A percentile compares a stretch with the other conserved stretches of the same genome.
Conservation (phyloP, 306 rosid species). For the Fagus crenata region DNA sequence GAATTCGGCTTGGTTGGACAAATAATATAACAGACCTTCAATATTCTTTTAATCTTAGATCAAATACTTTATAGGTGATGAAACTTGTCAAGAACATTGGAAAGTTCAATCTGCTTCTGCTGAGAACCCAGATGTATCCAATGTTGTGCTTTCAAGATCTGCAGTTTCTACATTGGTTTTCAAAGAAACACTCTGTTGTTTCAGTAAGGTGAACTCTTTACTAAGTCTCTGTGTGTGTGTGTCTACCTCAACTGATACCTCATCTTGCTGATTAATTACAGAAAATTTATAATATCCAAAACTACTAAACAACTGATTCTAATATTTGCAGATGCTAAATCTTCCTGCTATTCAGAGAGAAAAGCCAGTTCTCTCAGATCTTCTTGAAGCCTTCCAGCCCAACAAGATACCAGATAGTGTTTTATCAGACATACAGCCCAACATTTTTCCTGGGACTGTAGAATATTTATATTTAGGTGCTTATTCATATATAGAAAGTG, state of each 20-base stretch:
- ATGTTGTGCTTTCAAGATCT: conserved; percentile 32
- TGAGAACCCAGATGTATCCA: conserved; percentile 39
- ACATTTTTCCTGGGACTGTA: conserved; percentile 31
- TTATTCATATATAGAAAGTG: conserved; percentile 34
- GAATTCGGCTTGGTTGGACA: neutral
- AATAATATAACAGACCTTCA: neutral
- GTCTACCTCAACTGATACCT: neutral
- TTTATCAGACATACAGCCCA: conserved; percentile 26
- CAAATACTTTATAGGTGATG: conserved; percentile 25
- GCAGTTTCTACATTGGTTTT: conserved; percentile 29
- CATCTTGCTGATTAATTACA: conserved; percentile 4
- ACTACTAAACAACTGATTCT: neutral
- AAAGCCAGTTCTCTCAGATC: conserved; percentile 24
- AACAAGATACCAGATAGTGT: conserved; percentile 24
- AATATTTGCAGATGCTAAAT: conserved; percentile 30
- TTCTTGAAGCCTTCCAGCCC: conserved; percentile 48
- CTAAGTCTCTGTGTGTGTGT: neutral
- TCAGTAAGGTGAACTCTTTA: conserved; percentile 25
- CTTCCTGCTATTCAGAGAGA: conserved; percentile 31
- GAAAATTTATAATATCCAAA: neutral
- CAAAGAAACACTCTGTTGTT: conserved; percentile 40
- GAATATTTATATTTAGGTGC: conserved; percentile 37
- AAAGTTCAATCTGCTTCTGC: conserved; percentile 32
- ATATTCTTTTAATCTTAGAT: conserved; percentile 7
- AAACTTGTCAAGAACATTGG: conserved; percentile 42